These are phyloP conservation scores for Ormosia emarginata DNA, from an alignment of 306 rosid species.

Conservation along the genomic window DNA sequence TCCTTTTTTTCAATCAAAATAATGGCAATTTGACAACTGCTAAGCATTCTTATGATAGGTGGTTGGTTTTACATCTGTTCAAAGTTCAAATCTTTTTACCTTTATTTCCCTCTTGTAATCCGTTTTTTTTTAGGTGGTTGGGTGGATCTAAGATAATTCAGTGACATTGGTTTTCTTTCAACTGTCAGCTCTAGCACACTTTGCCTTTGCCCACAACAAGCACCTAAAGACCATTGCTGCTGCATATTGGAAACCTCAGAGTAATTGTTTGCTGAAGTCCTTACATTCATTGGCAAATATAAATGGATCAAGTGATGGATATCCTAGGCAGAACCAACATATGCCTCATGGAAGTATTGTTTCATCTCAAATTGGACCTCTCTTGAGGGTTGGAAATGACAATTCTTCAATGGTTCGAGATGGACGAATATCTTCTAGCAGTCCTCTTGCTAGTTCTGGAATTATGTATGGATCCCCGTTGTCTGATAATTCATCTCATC, in stretches of 20 bases:
- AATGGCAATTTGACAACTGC: not conserved
- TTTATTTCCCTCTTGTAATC: no score
- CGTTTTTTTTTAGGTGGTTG: no score
- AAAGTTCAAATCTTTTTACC: no score
- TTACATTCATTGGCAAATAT: slow-evolving; percentile 76
- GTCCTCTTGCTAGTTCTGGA: slow-evolving; percentile 82
- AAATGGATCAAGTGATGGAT: slow-evolving; percentile 49
- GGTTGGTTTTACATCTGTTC: not conserved
- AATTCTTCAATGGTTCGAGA: slow-evolving; percentile 62
- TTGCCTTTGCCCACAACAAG: slow-evolving; percentile 96
- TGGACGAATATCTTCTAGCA: slow-evolving; percentile 77
- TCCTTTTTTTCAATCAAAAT: no score
- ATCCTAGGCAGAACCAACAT: slow-evolving; percentile 49
- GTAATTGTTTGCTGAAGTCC: slow-evolving; percentile 69
- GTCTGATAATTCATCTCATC: slow-evolving; percentile 89
- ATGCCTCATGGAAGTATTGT: slow-evolving; percentile 58
- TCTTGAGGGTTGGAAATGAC: slow-evolving; percentile 73
- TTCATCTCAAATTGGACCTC: slow-evolving; percentile 84
- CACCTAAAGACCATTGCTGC: slow-evolving; percentile 92
- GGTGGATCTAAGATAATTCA: not conserved
- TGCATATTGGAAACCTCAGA: slow-evolving; percentile 88
- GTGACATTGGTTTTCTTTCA: slow-evolving; percentile 11
- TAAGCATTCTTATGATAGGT: not conserved
- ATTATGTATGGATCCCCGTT: slow-evolving; percentile 93
- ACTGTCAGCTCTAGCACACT: slow-evolving; percentile 76